Evolutionary conservation across 331 rosid genomes (phyloP).

Genomic region (Malus hybrid): DNA sequence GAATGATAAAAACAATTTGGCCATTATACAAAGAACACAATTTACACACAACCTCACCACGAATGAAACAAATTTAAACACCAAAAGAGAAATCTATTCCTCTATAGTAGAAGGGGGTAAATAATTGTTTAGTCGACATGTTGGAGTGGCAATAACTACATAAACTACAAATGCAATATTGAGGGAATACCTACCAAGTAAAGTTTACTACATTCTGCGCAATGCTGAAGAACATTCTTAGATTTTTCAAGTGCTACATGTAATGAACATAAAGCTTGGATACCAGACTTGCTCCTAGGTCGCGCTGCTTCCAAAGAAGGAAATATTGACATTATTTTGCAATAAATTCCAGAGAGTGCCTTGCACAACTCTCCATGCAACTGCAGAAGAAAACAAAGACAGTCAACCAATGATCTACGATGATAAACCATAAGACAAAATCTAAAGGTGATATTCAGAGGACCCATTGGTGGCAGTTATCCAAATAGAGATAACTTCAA

Average conservation of each 20-base stretch:
- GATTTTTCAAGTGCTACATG: slow-evolving; percentile 87
- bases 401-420: not conserved
- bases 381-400: slow-evolving; percentile 26
- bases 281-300: slow-evolving; percentile 93
- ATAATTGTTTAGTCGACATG: not conserved
- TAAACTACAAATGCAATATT: slow-evolving; percentile 1
- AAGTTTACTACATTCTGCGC: slow-evolving; percentile 89
- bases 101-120: not conserved
- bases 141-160: not conserved
- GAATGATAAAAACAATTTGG: slow-evolving; percentile 18
- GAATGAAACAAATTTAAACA: not conserved
- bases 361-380: slow-evolving; percentile 90
- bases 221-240: slow-evolving; percentile 79
- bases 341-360: slow-evolving; percentile 64
- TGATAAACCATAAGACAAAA: not conserved
- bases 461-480: not conserved
- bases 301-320: slow-evolving; percentile 89
- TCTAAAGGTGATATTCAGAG: not conserved
- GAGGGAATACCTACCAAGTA: slow-evolving; percentile 58
- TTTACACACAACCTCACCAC: not conserved
- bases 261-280: slow-evolving; percentile 88
- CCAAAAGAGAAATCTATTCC: not conserved
- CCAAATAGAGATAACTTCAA: not conserved
- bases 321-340: slow-evolving; percentile 62
- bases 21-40: not conserved